These are phyloP conservation scores for Xylaria telfairii DNA, from an alignment of 495 filamentous ascomycete species.

Conservation along the genomic window DNA sequence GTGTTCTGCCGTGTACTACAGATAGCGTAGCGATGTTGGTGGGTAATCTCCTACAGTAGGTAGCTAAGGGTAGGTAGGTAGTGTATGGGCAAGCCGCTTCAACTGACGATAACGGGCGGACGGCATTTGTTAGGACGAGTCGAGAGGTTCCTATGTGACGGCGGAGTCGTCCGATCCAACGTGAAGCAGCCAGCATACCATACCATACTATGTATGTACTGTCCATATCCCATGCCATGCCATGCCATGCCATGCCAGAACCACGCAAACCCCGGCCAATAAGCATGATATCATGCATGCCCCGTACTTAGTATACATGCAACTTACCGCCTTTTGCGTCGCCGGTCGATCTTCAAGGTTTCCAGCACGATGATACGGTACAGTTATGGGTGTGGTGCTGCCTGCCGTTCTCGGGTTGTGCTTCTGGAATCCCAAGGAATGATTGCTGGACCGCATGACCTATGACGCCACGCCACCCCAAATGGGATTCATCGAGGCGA, in stretches of 20 bases:
- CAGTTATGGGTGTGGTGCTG: neutral
- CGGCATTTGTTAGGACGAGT: neutral
- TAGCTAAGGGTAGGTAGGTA: no score
- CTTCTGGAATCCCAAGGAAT: neutral
- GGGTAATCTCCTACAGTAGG: neutral
- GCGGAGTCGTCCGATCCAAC: conserved; percentile 19
- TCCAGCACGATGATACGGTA: conserved; percentile 9
- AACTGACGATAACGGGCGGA: conserved; percentile 1
- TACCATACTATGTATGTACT: neutral
- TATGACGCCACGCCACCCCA: conserved; percentile 16
- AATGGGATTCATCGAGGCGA: neutral
- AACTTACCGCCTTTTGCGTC: conserved; percentile 26
- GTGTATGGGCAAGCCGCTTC: conserved; percentile 6
- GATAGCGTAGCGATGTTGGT: conserved; percentile 7
- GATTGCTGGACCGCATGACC: conserved; percentile 18
- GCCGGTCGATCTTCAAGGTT: conserved; percentile 7
- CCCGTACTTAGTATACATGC: neutral
- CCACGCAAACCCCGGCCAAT: conserved; percentile 12
- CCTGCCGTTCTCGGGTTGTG: neutral
- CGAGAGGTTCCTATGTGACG: conserved; percentile 14
- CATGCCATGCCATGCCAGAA: neutral
- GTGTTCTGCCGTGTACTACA: neutral
- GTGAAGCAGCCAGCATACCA: neutral
- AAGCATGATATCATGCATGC: neutral
- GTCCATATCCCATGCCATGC: no score